phyloP scores from a whole-genome alignment of 2,329 filamentous ascomycete genomes.

The Coleophoma cylindrospora region DNA sequence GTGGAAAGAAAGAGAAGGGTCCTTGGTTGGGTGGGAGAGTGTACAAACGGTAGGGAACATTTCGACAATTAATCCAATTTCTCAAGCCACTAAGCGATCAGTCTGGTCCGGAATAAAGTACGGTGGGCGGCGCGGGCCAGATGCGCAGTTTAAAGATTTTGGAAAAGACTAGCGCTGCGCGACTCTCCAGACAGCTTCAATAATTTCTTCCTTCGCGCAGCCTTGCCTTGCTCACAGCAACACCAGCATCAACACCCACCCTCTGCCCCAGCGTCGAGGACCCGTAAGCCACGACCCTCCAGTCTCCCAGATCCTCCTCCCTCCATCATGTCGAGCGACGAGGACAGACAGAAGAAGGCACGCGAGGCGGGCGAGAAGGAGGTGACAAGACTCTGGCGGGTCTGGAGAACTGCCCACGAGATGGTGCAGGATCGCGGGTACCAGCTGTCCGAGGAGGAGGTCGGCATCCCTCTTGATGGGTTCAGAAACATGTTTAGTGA shows the following conservation, averaged over 20 bases:
- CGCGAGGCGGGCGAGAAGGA: slow-evolving; percentile 32
- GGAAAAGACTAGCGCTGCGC: background rate
- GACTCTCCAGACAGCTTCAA: background rate
- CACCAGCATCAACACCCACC: background rate
- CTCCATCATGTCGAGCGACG: slow-evolving; percentile 20
- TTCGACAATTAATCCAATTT: too few relatives aligned
- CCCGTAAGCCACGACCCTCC: too few relatives aligned
- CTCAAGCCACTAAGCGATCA: too few relatives aligned
- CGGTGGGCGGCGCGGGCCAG: background rate
- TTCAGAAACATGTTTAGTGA: slow-evolving; percentile 72
- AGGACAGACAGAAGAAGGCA: slow-evolving; percentile 22
- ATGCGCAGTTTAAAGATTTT: background rate
- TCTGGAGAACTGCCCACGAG: slow-evolving; percentile 89
- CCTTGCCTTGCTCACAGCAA: background rate
- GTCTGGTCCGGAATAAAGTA: too few relatives aligned
- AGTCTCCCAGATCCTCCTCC: too few relatives aligned
- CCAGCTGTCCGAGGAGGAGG: slow-evolving; percentile 83
- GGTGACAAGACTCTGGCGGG: slow-evolving; percentile 76
- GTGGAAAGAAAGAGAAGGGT: background rate
- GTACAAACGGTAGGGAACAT: background rate
- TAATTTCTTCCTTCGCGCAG: background rate
- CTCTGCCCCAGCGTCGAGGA: too few relatives aligned
- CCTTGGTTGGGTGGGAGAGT: background rate
- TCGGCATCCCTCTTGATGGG: slow-evolving; percentile 77
- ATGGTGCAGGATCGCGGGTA: slow-evolving; percentile 94